Conservation (phyloP, 2,329 filamentous ascomycete genomes). For the Alternaria postmessia region DNA sequence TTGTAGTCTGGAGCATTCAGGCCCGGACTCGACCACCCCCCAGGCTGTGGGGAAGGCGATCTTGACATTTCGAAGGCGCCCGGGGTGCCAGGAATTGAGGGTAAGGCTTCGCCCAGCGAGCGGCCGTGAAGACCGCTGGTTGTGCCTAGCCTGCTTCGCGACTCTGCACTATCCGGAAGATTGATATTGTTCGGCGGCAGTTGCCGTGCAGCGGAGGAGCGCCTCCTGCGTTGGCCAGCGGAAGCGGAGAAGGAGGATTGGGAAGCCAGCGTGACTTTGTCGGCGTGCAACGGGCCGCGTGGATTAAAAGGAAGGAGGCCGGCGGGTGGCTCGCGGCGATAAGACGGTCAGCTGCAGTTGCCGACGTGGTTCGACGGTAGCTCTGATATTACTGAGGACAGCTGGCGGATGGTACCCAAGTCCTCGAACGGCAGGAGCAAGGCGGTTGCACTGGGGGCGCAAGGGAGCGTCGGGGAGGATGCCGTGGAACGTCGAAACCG, state of each 20-base stretch:
- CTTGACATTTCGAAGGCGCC: constrained; percentile 72
- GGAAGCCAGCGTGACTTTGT: constrained; percentile 51
- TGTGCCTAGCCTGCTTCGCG: constrained; percentile 40
- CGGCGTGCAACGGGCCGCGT: constrained; percentile 30
- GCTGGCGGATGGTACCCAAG: constrained; percentile 16
- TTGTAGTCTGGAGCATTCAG: constrained; percentile 69
- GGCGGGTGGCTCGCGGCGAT: constrained; percentile 35
- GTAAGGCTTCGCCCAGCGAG: constrained; percentile 45
- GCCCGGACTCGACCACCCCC: constrained; percentile 88
- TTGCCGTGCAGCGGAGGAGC: constrained; percentile 50
- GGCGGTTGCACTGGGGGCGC: constrained; percentile 31
- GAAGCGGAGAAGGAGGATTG: constrained; percentile 48
- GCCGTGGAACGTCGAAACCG: constrained; percentile 32
- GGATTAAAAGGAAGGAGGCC: constrained; percentile 30
- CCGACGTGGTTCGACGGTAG: constrained; percentile 13
- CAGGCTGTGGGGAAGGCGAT: constrained; percentile 85
- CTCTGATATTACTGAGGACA: constrained; percentile 32
- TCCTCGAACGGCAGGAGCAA: constrained; percentile 21
- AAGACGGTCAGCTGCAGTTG: constrained; percentile 21
- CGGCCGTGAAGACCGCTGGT: constrained; percentile 45
- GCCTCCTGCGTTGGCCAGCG: constrained; percentile 51
- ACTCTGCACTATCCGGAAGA: constrained; percentile 36
- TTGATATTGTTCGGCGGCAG: constrained; percentile 43
- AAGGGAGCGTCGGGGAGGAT: constrained; percentile 26
- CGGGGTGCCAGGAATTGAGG: constrained; percentile 50